Evolutionary conservation across 1,284 basidiomycete genomes (phyloP).

Genomic region (Phaffia rhodozyma): DNA sequence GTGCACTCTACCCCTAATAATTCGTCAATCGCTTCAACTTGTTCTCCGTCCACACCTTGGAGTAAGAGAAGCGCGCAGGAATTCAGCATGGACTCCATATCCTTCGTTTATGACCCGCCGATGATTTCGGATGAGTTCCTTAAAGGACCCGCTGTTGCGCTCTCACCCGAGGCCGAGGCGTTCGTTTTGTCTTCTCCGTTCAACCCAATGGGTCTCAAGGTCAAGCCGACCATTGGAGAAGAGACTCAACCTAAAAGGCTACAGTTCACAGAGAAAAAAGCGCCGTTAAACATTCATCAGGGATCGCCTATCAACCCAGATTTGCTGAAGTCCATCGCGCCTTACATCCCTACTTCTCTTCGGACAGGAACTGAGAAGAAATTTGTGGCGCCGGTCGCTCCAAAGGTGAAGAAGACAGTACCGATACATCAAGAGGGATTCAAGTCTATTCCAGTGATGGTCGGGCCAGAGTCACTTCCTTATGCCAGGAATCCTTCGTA

Average conservation of each 20-base stretch:
- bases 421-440: neutral
- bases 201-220: too few species aligned
- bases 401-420: neutral
- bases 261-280: neutral
- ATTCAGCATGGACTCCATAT: slow-evolving; percentile 12
- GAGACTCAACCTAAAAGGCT: neutral
- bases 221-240: too few species aligned
- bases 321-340: too few species aligned
- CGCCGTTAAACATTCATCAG: neutral
- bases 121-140: slow-evolving; percentile 13
- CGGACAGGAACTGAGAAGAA: too few species aligned
- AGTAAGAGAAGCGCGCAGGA: slow-evolving; percentile 1
- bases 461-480: slow-evolving; percentile 18
- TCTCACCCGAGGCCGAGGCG: slow-evolving; percentile 5
- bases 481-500: slow-evolving; percentile 18
- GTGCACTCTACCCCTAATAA: slow-evolving; percentile 27
- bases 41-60: neutral
- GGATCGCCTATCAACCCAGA: too few species aligned
- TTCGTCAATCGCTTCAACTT: neutral
- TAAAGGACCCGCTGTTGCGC: neutral
- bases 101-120: slow-evolving; percentile 11
- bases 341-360: too few species aligned
- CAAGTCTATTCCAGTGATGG: slow-evolving; percentile 7
- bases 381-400: too few species aligned
- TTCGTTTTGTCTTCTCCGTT: neutral